Evolutionary conservation across 306 rosid species (phyloP).

Genomic region (Glycine soja): DNA sequence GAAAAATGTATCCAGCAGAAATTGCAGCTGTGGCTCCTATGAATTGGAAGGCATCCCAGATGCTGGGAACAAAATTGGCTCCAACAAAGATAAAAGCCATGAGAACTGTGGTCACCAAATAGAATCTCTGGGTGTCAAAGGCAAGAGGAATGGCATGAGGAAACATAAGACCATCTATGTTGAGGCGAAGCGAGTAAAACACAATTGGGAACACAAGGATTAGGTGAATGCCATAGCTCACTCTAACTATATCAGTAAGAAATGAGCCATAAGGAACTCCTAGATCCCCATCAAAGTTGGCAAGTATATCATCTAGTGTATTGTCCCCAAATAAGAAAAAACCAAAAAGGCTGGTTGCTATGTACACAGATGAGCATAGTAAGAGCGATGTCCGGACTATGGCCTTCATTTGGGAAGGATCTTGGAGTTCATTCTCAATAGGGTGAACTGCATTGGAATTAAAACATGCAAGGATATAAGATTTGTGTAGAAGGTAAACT

Average conservation of each 20-base stretch:
- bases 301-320: not conserved
- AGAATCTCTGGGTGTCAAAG: not conserved
- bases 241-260: slow-evolving; percentile 17
- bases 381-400: not conserved
- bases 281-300: not conserved
- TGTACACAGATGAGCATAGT: not conserved
- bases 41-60: slow-evolving; percentile 25
- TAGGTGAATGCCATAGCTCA: slow-evolving; percentile 26
- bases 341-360: slow-evolving; percentile 1
- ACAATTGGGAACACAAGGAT: slow-evolving; percentile 15
- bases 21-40: slow-evolving; percentile 10
- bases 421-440: slow-evolving; percentile 9
- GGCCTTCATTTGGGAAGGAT: slow-evolving; percentile 8
- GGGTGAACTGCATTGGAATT: slow-evolving; percentile 19
- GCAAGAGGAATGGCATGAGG: slow-evolving; percentile 4
- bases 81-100: slow-evolving; percentile 10
- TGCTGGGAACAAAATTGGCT: slow-evolving; percentile 26
- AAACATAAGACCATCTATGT: not conserved
- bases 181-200: slow-evolving; percentile 10
- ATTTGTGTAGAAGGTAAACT: too few relatives aligned
- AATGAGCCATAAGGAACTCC: slow-evolving; percentile 3
- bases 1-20: slow-evolving; percentile 1
- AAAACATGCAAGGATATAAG: not conserved
- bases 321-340: slow-evolving; percentile 13
- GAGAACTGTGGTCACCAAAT: not conserved